Evolutionary conservation across 2,329 filamentous ascomycete genomes (phyloP).

Genomic region (Cordyceps cateniannulata): DNA sequence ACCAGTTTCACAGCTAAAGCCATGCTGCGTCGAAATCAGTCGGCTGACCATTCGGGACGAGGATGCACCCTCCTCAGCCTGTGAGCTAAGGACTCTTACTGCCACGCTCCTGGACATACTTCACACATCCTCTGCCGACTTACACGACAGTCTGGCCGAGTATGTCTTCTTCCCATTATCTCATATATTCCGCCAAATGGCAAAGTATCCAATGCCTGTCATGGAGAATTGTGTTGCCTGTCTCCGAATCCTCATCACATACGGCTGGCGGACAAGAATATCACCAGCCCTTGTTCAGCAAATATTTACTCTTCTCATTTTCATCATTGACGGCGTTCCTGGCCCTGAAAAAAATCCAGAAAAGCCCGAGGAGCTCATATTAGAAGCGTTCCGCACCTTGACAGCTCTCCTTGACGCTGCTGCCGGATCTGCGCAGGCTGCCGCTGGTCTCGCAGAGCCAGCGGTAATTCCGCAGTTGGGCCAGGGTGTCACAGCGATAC

Average conservation of each 20-base stretch:
- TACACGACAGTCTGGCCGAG: constrained; percentile 82
- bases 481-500: constrained; percentile 71
- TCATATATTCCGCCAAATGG: constrained; percentile 72
- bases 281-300: constrained; percentile 71
- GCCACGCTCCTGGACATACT: constrained; percentile 41
- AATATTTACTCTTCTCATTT: constrained; percentile 75
- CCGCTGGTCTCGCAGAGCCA: constrained; percentile 45
- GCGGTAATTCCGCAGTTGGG: constrained; percentile 71
- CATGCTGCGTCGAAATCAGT: constrained; percentile 54
- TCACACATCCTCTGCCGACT: constrained; percentile 36
- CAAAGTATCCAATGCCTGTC: constrained; percentile 62
- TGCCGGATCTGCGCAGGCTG: constrained; percentile 40
- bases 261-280: constrained; percentile 73
- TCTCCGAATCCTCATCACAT: constrained; percentile 62
- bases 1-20: constrained; percentile 46
- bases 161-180: constrained; percentile 93
- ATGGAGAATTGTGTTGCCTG: constrained; percentile 74
- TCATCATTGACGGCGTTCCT: constrained; percentile 70
- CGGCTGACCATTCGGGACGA: constrained; percentile 46
- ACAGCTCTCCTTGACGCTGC: constrained; percentile 57
- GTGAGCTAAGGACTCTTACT: constrained; percentile 39
- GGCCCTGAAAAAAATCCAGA: constrained; percentile 38
- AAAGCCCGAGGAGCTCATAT: constrained; percentile 65
- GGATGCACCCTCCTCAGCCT: constrained; percentile 33
- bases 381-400: constrained; percentile 66